Conservation (phyloP, 2,329 filamentous ascomycete genomes). For the Hypomyces rosellus region DNA sequence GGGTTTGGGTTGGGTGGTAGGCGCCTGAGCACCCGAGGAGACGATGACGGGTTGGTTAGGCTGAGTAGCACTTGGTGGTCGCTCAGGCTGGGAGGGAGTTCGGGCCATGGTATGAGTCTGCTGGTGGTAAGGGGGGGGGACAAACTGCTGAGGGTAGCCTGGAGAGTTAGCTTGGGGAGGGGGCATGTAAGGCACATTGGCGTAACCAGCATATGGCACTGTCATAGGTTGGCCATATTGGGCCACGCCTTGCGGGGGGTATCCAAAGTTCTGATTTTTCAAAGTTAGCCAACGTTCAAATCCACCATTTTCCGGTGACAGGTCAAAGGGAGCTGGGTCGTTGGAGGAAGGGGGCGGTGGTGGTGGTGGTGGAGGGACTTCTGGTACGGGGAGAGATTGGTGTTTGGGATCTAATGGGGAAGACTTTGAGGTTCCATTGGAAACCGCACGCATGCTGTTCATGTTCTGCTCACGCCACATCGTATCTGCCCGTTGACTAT, state of each 20-base stretch:
- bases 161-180: slow-evolving; percentile 41
- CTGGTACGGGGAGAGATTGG: slow-evolving; percentile 9
- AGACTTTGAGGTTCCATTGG: slow-evolving; percentile 15
- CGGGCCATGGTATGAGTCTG: slow-evolving; percentile 72
- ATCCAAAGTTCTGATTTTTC: slow-evolving; percentile 60
- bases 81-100: slow-evolving; percentile 70
- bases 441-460: slow-evolving; percentile 16
- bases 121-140: slow-evolving; percentile 35
- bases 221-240: slow-evolving; percentile 32
- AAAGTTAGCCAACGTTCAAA: slow-evolving; percentile 70
- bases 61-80: slow-evolving; percentile 61
- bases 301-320: slow-evolving; percentile 62
- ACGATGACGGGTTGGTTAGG: slow-evolving; percentile 51
- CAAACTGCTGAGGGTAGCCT: slow-evolving; percentile 43
- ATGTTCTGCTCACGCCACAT: slow-evolving; percentile 23
- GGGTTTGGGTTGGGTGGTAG: slow-evolving; percentile 52
- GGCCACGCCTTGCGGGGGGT: slow-evolving; percentile 38
- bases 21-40: slow-evolving; percentile 56
- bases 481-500: slow-evolving; percentile 40
- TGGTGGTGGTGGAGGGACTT: not conserved
- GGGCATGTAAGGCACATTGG: slow-evolving; percentile 43
- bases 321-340: slow-evolving; percentile 40
- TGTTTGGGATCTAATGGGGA: slow-evolving; percentile 4
- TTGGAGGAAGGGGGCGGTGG: slow-evolving; percentile 6
- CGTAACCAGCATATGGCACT: slow-evolving; percentile 37